phyloP scores from a whole-genome alignment of 495 filamentous ascomycete species.

The Hypomontagnella monticulosa region DNA sequence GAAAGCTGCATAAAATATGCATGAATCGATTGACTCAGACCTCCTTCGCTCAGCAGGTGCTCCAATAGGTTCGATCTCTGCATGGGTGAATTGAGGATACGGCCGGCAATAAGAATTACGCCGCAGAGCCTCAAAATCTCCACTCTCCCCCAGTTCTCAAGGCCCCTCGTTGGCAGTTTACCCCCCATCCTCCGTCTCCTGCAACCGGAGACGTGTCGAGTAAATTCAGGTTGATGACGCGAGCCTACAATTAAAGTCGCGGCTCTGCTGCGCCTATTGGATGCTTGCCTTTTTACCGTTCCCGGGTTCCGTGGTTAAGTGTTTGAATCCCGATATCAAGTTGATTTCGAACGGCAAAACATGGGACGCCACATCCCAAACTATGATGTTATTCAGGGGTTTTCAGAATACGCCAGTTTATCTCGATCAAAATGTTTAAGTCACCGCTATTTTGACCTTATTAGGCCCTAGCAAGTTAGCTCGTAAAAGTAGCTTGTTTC shows the following conservation, averaged over 20 bases:
- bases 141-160: background rate
- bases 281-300: slow-evolving; percentile 18
- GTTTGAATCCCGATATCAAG: slow-evolving; percentile 29
- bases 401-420: background rate
- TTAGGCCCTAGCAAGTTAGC: slow-evolving; percentile 9
- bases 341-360: slow-evolving; percentile 14
- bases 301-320: slow-evolving; percentile 14
- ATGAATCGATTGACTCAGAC: slow-evolving; percentile 12
- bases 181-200: background rate
- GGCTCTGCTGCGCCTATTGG: slow-evolving; percentile 20
- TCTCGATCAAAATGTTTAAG: slow-evolving; percentile 36
- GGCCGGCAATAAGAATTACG: background rate
- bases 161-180: slow-evolving; percentile 1
- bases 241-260: slow-evolving; percentile 2
- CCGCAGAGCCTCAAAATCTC: slow-evolving; percentile 36
- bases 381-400: slow-evolving; percentile 11
- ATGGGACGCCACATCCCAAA: slow-evolving; percentile 30
- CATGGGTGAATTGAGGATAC: background rate
- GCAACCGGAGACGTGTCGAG: slow-evolving; percentile 14
- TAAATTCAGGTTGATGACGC: slow-evolving; percentile 4
- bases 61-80: slow-evolving; percentile 17
- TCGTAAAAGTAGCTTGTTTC: slow-evolving; percentile 28
- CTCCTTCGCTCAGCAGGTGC: slow-evolving; percentile 7
- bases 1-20: slow-evolving; percentile 1
- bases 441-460: slow-evolving; percentile 30